Conservation (phyloP, 805 yeast genomes). For the Myxozyma geophila region DNA sequence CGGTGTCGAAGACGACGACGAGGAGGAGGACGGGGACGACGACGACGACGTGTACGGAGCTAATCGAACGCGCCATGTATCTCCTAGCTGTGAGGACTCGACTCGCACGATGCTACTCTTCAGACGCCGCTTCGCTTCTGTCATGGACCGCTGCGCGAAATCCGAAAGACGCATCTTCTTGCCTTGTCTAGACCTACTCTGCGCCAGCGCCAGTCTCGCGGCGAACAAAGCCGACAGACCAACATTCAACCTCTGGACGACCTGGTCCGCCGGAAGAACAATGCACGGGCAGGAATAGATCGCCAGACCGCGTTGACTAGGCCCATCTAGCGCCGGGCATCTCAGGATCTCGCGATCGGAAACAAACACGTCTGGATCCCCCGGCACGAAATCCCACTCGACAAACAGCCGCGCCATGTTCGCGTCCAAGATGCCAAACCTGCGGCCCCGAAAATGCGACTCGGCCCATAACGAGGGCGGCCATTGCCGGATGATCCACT, state of each 20-base stretch:
- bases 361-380: background rate
- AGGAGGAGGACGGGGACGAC: background rate
- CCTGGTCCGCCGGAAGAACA: conserved; percentile 19
- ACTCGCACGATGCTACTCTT: conserved; percentile 3
- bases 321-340: conserved; percentile 12
- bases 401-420: conserved; percentile 22
- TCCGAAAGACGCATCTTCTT: background rate
- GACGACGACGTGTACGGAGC: background rate
- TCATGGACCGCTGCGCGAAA: conserved; percentile 7
- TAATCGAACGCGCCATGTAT: conserved; percentile 4
- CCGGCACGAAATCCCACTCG: conserved; percentile 22
- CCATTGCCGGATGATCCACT: conserved; percentile 13
- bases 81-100: conserved; percentile 10
- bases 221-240: conserved; percentile 20
- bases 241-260: conserved; percentile 15
- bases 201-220: conserved; percentile 1
- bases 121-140: background rate
- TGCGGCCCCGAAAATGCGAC: conserved; percentile 16
- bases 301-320: conserved; percentile 7
- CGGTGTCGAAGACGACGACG: background rate
- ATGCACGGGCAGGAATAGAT: conserved; percentile 19
- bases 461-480: conserved; percentile 29
- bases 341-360: conserved; percentile 3
- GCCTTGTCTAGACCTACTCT: background rate
- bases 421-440: conserved; percentile 23